A percentile compares a stretch with the other conserved stretches of the same genome.
Evolutionary conservation across 352 stramenopile genomes (phyloP).

Genomic region (Phytopythium mirpurense): DNA sequence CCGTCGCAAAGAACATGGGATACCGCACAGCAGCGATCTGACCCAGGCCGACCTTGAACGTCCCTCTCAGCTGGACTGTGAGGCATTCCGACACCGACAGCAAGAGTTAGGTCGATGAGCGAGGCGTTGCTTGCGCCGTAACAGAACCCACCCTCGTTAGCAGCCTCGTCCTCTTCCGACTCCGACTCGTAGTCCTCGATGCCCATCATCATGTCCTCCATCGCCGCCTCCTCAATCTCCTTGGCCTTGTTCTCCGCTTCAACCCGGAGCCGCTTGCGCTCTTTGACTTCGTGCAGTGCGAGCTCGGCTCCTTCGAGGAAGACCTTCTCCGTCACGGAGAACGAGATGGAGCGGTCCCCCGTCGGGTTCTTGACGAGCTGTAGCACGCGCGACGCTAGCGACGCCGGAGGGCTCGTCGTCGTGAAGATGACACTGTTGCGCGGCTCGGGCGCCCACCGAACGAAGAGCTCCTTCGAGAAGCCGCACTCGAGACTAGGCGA

Average conservation of each 20-base stretch:
- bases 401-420: conserved; percentile 46
- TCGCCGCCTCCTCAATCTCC: conserved; percentile 84
- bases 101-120: not conserved
- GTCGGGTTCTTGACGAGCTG: conserved; percentile 44
- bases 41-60: conserved; percentile 82
- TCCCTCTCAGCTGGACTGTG: conserved; percentile 72
- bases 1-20: conserved; percentile 86
- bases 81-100: not conserved
- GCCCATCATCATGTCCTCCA: conserved; percentile 91
- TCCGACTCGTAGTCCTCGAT: conserved; percentile 88
- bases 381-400: conserved; percentile 65
- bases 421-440: conserved; percentile 87
- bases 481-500: conserved; percentile 76
- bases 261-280: conserved; percentile 71
- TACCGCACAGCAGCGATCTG: conserved; percentile 82
- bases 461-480: conserved; percentile 82
- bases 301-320: conserved; percentile 83
- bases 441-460: conserved; percentile 70
- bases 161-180: conserved; percentile 65
- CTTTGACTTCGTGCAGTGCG: conserved; percentile 83
- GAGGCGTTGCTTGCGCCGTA: not conserved
- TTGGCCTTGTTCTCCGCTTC: conserved; percentile 87
- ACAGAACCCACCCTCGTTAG: conserved; percentile 47
- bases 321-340: conserved; percentile 60
- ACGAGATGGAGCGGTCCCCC: conserved; percentile 47